Evolutionary conservation across 768 basidiomycete species (phyloP).

Genomic region (Grammothele lineata): DNA sequence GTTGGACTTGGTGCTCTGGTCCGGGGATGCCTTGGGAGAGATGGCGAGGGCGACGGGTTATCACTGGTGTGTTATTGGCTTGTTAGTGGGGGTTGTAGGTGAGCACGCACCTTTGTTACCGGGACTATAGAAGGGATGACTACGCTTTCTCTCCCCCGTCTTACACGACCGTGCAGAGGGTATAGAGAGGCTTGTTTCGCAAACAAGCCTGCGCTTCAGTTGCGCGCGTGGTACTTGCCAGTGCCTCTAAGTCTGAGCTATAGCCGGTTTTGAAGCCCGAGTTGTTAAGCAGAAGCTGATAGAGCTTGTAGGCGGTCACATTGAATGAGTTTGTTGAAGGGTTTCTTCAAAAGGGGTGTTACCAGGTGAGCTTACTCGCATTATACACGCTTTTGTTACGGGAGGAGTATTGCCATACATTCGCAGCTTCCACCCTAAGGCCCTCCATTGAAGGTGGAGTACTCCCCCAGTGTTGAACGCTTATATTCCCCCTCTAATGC

Average conservation of each 20-base stretch:
- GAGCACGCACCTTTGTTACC: background rate
- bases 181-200: slow-evolving; percentile 75
- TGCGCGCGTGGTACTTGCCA: slow-evolving; percentile 80
- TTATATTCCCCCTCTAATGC: slow-evolving; percentile 62
- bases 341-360: background rate
- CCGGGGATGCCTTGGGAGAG: slow-evolving; percentile 1
- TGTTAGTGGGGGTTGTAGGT: background rate
- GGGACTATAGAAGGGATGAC: slow-evolving; percentile 59
- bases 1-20: slow-evolving; percentile 17
- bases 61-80: background rate
- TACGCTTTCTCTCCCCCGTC: slow-evolving; percentile 86
- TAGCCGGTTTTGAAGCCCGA: background rate
- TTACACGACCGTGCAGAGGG: slow-evolving; percentile 84
- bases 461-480: slow-evolving; percentile 73
- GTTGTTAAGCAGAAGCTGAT: background rate
- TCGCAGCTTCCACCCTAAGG: slow-evolving; percentile 86
- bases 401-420: slow-evolving; percentile 60
- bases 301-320: background rate
- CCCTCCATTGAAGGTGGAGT: slow-evolving; percentile 50
- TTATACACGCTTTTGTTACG: background rate
- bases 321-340: background rate
- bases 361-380: background rate
- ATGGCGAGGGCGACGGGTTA: slow-evolving; percentile 3
- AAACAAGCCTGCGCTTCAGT: slow-evolving; percentile 61
- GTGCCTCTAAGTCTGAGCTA: slow-evolving; percentile 79